Conservation (phyloP, 176 grass and related monocot species). For the Aegilops sharonensis region DNA sequence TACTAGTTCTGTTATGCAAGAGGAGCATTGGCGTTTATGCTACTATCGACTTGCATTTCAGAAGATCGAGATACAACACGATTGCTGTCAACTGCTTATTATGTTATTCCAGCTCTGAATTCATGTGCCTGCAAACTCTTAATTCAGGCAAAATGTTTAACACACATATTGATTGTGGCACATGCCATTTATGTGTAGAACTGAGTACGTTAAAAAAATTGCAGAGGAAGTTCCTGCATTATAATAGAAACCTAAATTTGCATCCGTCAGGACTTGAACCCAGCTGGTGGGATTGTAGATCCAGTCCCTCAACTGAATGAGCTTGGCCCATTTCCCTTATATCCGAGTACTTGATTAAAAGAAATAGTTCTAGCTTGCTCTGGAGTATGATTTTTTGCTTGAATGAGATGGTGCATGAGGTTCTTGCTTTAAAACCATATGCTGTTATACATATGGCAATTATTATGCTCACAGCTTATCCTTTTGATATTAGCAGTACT, state of each 20-base stretch:
- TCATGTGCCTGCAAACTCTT: slow-evolving; percentile 2
- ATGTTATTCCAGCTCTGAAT: neutral
- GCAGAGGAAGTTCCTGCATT: neutral
- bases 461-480: neutral
- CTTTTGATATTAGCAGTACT: neutral
- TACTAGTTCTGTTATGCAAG: neutral
- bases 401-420: neutral
- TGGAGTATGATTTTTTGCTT: neutral
- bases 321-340: neutral
- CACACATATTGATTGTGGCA: neutral
- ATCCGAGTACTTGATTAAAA: neutral
- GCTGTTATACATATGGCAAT: neutral
- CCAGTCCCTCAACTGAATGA: neutral
- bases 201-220: neutral
- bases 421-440: slow-evolving; percentile 1
- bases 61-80: neutral
- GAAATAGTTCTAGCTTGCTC: neutral
- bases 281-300: neutral
- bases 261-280: neutral
- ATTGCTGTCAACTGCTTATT: neutral
- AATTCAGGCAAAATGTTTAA: neutral
- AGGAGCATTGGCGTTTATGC: neutral
- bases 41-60: neutral
- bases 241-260: neutral
- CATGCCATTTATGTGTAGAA: neutral